Evolutionary conservation across 2,329 filamentous ascomycete species (phyloP).

Genomic region (Colletotrichum abscissum): DNA sequence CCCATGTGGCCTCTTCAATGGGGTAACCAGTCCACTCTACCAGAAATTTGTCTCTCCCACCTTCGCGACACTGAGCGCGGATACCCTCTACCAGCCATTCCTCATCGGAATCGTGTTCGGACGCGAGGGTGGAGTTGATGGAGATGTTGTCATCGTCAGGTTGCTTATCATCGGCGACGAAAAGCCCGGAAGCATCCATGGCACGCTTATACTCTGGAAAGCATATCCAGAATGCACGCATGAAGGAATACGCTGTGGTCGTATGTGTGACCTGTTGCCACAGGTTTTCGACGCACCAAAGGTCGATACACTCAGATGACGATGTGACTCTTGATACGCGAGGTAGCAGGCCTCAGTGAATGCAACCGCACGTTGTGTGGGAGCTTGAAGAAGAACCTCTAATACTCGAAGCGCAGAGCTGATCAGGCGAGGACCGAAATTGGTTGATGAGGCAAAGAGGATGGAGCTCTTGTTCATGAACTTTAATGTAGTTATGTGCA

Average conservation of each 20-base stretch:
- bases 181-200: slow-evolving; percentile 22
- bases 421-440: neutral
- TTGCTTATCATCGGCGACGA: slow-evolving; percentile 14
- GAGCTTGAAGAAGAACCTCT: neutral
- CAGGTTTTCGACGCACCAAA: no score
- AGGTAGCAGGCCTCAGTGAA: neutral
- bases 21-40: slow-evolving; percentile 51
- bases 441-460: neutral
- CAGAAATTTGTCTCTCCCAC: slow-evolving; percentile 45
- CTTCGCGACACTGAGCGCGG: slow-evolving; percentile 32
- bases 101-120: slow-evolving; percentile 49
- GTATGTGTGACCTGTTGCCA: neutral
- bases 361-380: neutral
- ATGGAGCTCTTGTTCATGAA: neutral
- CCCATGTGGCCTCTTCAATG: slow-evolving; percentile 58
- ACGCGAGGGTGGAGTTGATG: slow-evolving; percentile 47
- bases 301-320: neutral
- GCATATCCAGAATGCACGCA: neutral
- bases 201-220: neutral
- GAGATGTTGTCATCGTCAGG: slow-evolving; percentile 43
- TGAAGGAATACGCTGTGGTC: no score
- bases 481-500: neutral
- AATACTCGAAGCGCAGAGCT: neutral
- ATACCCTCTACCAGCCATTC: slow-evolving; percentile 65
- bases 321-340: neutral